Conservation (phyloP, 805 yeast genomes). For the Clavispora fructus region DNA sequence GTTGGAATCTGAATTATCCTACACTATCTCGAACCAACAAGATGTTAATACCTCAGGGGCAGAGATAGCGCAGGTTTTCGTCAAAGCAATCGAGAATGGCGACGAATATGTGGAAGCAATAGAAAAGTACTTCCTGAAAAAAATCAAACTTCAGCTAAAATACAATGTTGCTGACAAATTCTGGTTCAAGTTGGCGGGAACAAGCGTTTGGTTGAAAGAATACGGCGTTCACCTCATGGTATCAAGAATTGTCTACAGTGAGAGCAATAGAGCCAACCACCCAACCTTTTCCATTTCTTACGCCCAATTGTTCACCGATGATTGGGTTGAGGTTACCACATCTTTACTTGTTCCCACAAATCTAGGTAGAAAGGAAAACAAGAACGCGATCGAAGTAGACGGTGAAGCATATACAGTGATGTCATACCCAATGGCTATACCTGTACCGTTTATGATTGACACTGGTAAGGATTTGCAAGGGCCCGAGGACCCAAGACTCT, state of each 20-base stretch:
- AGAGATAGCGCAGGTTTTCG: neutral
- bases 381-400: neutral
- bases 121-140: slow-evolving; percentile 4
- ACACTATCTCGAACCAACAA: neutral
- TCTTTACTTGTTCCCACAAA: slow-evolving; percentile 20
- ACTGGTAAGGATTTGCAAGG: slow-evolving; percentile 27
- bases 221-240: slow-evolving; percentile 18
- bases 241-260: slow-evolving; percentile 15
- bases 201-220: slow-evolving; percentile 19
- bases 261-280: slow-evolving; percentile 12
- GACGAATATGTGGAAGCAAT: slow-evolving; percentile 9
- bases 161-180: slow-evolving; percentile 2
- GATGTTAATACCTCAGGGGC: neutral
- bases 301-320: slow-evolving; percentile 16
- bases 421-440: slow-evolving; percentile 8
- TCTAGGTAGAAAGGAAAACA: neutral
- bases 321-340: slow-evolving; percentile 19
- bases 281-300: slow-evolving; percentile 15
- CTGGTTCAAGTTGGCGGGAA: slow-evolving; percentile 21
- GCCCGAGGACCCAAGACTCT: slow-evolving; percentile 48
- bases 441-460: slow-evolving; percentile 16
- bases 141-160: slow-evolving; percentile 8
- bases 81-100: neutral
- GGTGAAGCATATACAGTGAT: slow-evolving; percentile 2
- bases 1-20: neutral